Evolutionary conservation across 1,139 yeast genomes (phyloP), one percentile per base, ranked within the genome.

Genomic region (Hemisphaericaspora subhashii): DNA sequence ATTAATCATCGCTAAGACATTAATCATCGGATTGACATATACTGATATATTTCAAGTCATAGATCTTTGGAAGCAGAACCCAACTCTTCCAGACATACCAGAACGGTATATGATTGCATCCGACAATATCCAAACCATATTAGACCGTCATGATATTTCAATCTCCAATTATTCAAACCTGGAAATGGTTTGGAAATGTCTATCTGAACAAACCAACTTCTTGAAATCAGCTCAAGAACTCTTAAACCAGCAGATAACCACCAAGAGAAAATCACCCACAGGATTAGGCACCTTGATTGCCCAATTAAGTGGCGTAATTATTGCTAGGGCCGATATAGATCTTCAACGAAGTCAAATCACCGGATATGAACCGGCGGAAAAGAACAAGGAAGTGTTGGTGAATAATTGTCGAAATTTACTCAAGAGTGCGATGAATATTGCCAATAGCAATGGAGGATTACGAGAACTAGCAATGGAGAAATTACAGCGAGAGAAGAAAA

Each of bases 271-370:
- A 33, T 38, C 42, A 11, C 50, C 50, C 13, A 47, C 48, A 30
- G 63, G 64, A 14, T 44, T 67, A 25, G 77, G 77, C 1, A 47
- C 60, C 0, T 45, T 70, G 17, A 60, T 73, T 9, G 60, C 70
- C 7, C 74, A 71, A 42, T 46, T 75, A 2, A 61, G 77, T 45
- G 64, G 70, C 4, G 57, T 77, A 0, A 53, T 68, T 28, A 70
- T 77, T 18, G 79, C 74, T 28, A 57, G 82, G 39, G 70, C 79
- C 1, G 83, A 78, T 51, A 63, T 76, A 5, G 82, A 76, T 38
- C 50, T 75, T n/a, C 81, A 76, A 52, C 58, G 81, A 41, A 55
- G 71, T 17, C 65, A 60, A 36, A 36, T 76, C 0, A 38, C 35
- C 3, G 53, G 57, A 17, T 47, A 48, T 31, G 66, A 59, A 17